Percentiles rank a stretch among this genome's conserved stretches.
These are phyloP conservation scores for Pseudotsuga menziesii DNA, from an alignment of 75 land plant species.

Conservation along the genomic window DNA sequence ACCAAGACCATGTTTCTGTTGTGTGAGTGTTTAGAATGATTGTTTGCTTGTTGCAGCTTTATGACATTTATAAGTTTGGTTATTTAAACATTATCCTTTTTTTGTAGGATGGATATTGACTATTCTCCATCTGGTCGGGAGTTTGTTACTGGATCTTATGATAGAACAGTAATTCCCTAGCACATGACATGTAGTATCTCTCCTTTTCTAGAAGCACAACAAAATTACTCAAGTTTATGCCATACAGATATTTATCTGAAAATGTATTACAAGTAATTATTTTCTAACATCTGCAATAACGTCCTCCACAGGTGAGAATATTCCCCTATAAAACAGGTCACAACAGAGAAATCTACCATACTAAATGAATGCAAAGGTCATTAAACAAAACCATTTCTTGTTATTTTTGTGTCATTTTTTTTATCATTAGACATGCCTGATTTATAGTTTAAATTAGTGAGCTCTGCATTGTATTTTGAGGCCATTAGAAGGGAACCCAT, in stretches of 20 bases:
- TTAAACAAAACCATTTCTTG: neutral
- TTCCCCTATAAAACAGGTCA: conserved; percentile 92
- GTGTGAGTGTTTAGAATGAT: conserved; percentile 50
- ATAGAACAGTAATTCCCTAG: conserved; percentile 76
- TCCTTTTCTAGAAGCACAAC: neutral
- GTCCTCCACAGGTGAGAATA: conserved; percentile 67
- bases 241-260: neutral
- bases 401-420: neutral
- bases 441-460: too few species aligned
- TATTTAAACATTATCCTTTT: neutral
- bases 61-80: conserved; percentile 5
- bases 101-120: conserved; percentile 90
- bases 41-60: neutral
- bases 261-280: neutral
- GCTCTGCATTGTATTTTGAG: too few species aligned
- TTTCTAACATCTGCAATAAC: neutral
- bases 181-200: neutral
- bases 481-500: too few species aligned
- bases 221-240: neutral
- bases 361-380: conserved; percentile 96
- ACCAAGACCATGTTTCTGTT: conserved; percentile 92
- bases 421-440: neutral
- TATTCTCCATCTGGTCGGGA: conserved; percentile 95
- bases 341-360: conserved; percentile 93
- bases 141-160: conserved; percentile 98